A percentile compares a stretch with the other conserved stretches of the same genome.
Evolutionary conservation across 1,139 yeast genomes (phyloP).

Genomic region (Candida anutae): DNA sequence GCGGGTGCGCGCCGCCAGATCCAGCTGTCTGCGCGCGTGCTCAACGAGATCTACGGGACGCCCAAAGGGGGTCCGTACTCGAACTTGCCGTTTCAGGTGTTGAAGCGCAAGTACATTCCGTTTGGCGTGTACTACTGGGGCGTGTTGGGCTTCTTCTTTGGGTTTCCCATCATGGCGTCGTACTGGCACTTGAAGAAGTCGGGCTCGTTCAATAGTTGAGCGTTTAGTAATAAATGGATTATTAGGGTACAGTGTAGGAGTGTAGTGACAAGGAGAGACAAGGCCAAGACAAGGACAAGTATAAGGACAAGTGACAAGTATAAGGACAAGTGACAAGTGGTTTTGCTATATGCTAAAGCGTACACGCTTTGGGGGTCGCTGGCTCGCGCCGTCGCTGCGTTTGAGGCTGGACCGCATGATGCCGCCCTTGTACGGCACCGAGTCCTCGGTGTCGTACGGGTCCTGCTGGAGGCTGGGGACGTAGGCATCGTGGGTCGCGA

Average conservation of each 20-base stretch:
- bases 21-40: constrained; percentile 27
- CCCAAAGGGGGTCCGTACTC: constrained; percentile 80
- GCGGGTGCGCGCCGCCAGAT: constrained; percentile 27
- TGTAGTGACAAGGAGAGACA: too few species aligned
- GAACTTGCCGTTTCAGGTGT: constrained; percentile 90
- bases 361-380: constrained; percentile 4
- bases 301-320: too few species aligned
- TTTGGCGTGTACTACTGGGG: constrained; percentile 76
- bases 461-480: constrained; percentile 4
- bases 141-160: constrained; percentile 53
- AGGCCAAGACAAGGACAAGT: too few species aligned
- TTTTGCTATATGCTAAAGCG: constrained; percentile 5
- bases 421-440: constrained; percentile 1
- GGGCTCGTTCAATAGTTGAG: constrained; percentile 38
- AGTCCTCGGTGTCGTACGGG: constrained; percentile 1
- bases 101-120: constrained; percentile 78
- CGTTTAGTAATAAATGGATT: too few species aligned
- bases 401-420: constrained; percentile 1
- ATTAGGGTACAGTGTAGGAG: too few species aligned
- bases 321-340: too few species aligned
- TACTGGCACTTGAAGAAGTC: constrained; percentile 71
- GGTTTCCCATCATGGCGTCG: constrained; percentile 61
- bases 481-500: constrained; percentile 7
- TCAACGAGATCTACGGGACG: constrained; percentile 28
- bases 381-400: neutral